These are phyloP conservation scores for Cladosporium oxysporum DNA, from an alignment of 2,329 filamentous ascomycete genomes.

Conservation along the genomic window DNA sequence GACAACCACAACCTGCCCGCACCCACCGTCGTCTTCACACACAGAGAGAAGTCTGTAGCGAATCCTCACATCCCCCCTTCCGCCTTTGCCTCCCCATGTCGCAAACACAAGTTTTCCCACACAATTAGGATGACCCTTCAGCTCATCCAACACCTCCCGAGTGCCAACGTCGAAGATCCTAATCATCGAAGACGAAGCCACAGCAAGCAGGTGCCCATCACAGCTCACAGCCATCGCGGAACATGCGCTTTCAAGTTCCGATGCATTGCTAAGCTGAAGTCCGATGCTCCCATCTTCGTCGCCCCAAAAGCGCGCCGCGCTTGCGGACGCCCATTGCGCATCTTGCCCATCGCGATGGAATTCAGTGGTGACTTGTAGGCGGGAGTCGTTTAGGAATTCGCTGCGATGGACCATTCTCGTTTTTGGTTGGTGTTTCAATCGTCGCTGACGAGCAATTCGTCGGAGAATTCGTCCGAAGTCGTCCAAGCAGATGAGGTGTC, in stretches of 20 bases:
- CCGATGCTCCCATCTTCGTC: not conserved
- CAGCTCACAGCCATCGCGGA: not conserved
- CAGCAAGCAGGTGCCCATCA: not conserved
- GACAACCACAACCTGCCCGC: not conserved
- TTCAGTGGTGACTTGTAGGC: not conserved
- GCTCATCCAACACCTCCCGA: not conserved
- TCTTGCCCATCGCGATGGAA: conserved; percentile 1
- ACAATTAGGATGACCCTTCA: not conserved
- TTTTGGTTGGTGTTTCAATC: not conserved
- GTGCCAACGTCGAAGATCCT: not conserved
- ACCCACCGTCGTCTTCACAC: not conserved
- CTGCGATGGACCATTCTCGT: not conserved
- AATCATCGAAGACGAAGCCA: not conserved
- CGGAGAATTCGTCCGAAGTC: no score
- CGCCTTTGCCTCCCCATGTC: no score
- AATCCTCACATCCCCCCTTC: not conserved
- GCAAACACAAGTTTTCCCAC: not conserved
- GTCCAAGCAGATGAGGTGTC: not conserved
- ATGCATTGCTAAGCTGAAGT: not conserved
- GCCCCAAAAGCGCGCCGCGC: not conserved
- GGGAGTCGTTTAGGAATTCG: not conserved
- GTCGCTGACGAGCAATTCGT: not conserved
- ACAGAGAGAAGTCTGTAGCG: not conserved
- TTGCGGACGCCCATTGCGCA: not conserved
- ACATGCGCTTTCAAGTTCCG: not conserved